Conservation (phyloP, 2,329 filamentous ascomycete species). For the Aspergillus spinulosporus region DNA sequence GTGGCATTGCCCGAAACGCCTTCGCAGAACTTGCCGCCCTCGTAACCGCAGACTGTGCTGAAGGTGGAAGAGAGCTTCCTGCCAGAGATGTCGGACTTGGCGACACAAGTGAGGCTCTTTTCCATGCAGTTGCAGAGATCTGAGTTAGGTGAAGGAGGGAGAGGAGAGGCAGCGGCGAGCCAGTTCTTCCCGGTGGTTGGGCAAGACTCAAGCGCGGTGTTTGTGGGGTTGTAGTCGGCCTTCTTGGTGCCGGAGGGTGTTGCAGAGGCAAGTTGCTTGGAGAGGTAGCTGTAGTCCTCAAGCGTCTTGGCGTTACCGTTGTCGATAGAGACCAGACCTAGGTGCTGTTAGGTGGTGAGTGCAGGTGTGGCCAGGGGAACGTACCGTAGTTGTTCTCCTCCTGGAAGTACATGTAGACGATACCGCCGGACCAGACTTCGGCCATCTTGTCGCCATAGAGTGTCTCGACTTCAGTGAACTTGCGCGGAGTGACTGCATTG, state of each 20-base stretch:
- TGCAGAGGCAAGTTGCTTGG: constrained; percentile 66
- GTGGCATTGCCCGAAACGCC: constrained; percentile 44
- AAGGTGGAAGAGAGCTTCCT: constrained; percentile 70
- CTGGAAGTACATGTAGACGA: constrained; percentile 97
- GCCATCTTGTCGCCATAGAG: constrained; percentile 81
- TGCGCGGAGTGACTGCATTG: constrained; percentile 70
- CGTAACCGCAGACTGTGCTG: constrained; percentile 46
- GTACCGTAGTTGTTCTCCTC: constrained; percentile 82
- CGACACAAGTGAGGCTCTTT: constrained; percentile 67
- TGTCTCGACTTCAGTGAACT: constrained; percentile 78
- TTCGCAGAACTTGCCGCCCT: constrained; percentile 32
- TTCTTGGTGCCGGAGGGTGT: constrained; percentile 65
- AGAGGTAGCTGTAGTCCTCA: constrained; percentile 71
- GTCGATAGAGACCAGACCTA: constrained; percentile 59
- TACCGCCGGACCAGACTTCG: constrained; percentile 84
- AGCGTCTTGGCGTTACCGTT: constrained; percentile 64
- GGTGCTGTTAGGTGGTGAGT: constrained; percentile 48
- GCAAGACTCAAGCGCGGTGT: constrained; percentile 68
- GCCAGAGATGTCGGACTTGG: constrained; percentile 56
- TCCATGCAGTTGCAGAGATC: constrained; percentile 83
- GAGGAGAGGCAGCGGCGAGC: constrained; percentile 62
- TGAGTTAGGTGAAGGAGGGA: constrained; percentile 78
- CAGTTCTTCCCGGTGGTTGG: constrained; percentile 65
- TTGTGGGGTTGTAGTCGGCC: constrained; percentile 68
- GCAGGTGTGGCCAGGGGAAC: constrained; percentile 20